Base-by-base conservation (phyloP, 2,329 filamentous ascomycete species). In the Fusarium verticillioides region DNA sequence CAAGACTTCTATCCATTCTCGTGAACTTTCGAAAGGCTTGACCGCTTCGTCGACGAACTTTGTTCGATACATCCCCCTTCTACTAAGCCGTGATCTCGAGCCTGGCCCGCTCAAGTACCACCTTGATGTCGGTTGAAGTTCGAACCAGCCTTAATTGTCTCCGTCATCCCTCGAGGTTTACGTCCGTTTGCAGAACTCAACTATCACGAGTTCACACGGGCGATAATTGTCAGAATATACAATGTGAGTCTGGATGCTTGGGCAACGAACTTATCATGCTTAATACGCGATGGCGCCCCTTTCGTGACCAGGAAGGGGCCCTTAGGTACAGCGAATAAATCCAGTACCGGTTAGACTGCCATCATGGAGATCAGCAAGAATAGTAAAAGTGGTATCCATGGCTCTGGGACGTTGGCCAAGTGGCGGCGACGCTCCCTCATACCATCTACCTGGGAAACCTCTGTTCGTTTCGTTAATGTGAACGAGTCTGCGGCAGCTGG, bases 401-500 rank as follows among this genome's bases (percentile, higher is more conserved):
- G 68, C 21, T 39, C 71, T 21, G 34, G 75, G 36, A 66, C 62
- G 46, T 52, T 81, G 32, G 78, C 81, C 69, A 78, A 81, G 64
- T 72, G 80, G 68, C 69, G 67, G 60, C 74, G 64, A 36, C 82
- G 82, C 61, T 88, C 88, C 62, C 86, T 89, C 62, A 82, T 89
- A 52, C 88, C 88, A n/a, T 77, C 83, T 53, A 80, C 81, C 36
- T 89, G 85, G 87, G 85, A 87, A 69, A 84, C 87, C 74, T 82
- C 84, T 58, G 87, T 94, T 76, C 92, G 93, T 71, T 81, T 88
- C 67, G 84, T 95, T 73, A 84, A 85, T 71, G 87, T 91, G 78
- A 84, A 87, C 64, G 93, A 95, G 83, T 92, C 90, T 84, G 90
- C 91, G 79, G 88, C 90, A 79, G 93, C 93, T 37, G 93, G 91